These are phyloP conservation scores for Jaapia argillacea DNA, from an alignment of 768 basidiomycete genomes.

Conservation along the genomic window DNA sequence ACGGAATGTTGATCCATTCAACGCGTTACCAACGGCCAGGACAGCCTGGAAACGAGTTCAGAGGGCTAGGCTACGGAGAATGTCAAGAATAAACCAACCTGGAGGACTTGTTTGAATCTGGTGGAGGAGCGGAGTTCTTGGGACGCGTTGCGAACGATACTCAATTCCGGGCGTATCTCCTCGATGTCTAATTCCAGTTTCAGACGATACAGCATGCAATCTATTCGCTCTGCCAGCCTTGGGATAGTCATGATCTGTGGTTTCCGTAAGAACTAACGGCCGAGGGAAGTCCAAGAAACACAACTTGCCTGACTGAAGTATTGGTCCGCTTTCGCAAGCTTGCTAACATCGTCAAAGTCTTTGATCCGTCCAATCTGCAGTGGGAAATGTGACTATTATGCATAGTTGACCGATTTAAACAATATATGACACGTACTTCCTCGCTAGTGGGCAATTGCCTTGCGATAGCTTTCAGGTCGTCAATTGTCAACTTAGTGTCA, in stretches of 20 bases:
- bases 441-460: constrained; percentile 74
- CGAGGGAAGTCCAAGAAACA: background rate
- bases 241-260: constrained; percentile 73
- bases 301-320: constrained; percentile 62
- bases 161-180: constrained; percentile 76
- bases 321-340: constrained; percentile 76
- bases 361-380: constrained; percentile 51
- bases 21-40: constrained; percentile 66
- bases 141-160: constrained; percentile 60
- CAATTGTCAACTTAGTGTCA: constrained; percentile 56
- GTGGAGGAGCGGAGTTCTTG: constrained; percentile 53
- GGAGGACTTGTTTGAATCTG: constrained; percentile 61
- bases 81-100: constrained; percentile 29
- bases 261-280: background rate
- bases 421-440: constrained; percentile 39
- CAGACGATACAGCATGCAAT: constrained; percentile 79
- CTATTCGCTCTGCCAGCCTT: constrained; percentile 59
- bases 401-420: background rate
- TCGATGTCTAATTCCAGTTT: constrained; percentile 75
- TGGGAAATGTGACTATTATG: background rate
- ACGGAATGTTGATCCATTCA: constrained; percentile 78
- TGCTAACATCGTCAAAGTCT: constrained; percentile 60
- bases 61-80: background rate
- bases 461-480: constrained; percentile 66
- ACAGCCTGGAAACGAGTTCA: constrained; percentile 38